These are phyloP conservation scores for Trifolium pratense DNA, from an alignment of 306 rosid species.

Conservation along the genomic window DNA sequence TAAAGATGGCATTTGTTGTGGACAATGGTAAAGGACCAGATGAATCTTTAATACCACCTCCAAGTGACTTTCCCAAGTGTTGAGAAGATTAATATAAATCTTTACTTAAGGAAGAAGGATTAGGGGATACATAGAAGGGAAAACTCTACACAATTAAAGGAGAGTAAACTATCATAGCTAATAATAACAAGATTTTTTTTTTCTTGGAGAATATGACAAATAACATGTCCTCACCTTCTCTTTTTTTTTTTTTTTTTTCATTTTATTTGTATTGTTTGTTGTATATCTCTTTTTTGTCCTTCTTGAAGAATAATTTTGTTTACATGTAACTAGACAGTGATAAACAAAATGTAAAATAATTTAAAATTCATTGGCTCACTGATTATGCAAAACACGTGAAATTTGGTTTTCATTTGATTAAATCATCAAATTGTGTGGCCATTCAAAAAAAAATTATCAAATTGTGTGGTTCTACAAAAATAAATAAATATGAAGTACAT, in stretches of 20 bases:
- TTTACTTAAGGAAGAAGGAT: conserved; percentile 5
- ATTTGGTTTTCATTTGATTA: too few relatives aligned
- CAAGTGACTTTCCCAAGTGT: conserved; percentile 75
- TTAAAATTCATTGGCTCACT: too few relatives aligned
- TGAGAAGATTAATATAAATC: conserved; percentile 30
- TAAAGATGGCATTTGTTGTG: conserved; percentile 89
- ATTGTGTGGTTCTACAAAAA: too few relatives aligned
- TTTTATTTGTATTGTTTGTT: conserved; percentile 32
- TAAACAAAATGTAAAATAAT: too few relatives aligned
- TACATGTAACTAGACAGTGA: too few relatives aligned
- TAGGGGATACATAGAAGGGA: neutral
- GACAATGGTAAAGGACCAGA: conserved; percentile 81
- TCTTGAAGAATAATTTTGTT: conserved; percentile 28
- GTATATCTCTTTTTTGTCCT: conserved; percentile 11
- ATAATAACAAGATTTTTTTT: conserved; percentile 20
- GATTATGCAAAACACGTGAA: neutral
- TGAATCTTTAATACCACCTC: conserved; percentile 77
- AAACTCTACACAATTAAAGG: conserved; percentile 1
- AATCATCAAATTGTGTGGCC: too few relatives aligned
- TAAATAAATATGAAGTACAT: too few relatives aligned
- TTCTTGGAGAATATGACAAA: conserved; percentile 36
- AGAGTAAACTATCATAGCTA: conserved; percentile 12
- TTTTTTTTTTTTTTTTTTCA: conserved; percentile 7
- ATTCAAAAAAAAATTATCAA: too few relatives aligned
- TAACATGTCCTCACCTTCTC: conserved; percentile 1